These are phyloP conservation scores for Malbranchea cinnamomea DNA, from an alignment of 2,329 filamentous ascomycete genomes.

Conservation along the genomic window DNA sequence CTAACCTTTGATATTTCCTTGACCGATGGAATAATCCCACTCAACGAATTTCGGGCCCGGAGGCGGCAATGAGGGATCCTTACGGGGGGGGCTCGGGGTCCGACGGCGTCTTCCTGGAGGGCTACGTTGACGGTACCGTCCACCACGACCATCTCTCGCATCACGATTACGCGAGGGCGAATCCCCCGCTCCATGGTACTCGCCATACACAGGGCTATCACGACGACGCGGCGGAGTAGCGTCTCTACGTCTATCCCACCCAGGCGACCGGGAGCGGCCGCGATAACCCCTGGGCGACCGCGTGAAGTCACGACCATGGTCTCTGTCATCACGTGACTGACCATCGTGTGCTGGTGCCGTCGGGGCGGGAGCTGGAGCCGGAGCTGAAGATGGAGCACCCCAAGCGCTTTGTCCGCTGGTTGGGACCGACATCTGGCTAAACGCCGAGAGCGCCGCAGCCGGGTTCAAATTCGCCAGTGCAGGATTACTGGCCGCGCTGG, in stretches of 20 bases:
- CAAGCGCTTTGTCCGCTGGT: slow-evolving; percentile 10
- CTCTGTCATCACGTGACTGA: slow-evolving; percentile 23
- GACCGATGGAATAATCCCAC: slow-evolving; percentile 58
- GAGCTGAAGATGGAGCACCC: too few relatives aligned
- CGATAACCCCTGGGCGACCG: slow-evolving; percentile 47
- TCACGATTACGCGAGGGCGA: slow-evolving; percentile 48
- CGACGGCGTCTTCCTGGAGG: slow-evolving; percentile 54
- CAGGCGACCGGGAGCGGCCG: slow-evolving; percentile 67
- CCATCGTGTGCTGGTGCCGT: slow-evolving; percentile 17
- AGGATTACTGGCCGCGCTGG: slow-evolving; percentile 18
- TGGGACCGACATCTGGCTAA: slow-evolving; percentile 11
- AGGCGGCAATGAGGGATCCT: slow-evolving; percentile 27
- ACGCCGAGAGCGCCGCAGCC: slow-evolving; percentile 32
- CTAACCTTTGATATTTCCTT: slow-evolving; percentile 60
- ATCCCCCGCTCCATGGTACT: slow-evolving; percentile 59
- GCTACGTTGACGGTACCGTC: slow-evolving; percentile 75
- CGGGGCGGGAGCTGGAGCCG: too few relatives aligned
- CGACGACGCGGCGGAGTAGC: slow-evolving; percentile 47
- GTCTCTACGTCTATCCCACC: slow-evolving; percentile 54
- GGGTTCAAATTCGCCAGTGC: slow-evolving; percentile 22
- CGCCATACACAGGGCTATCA: slow-evolving; percentile 55
- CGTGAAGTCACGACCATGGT: slow-evolving; percentile 44
- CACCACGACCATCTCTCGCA: slow-evolving; percentile 35
- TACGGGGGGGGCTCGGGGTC: slow-evolving; percentile 43
- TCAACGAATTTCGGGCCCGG: slow-evolving; percentile 60